These are phyloP conservation scores for Cercophora sp. DNA, from an alignment of 495 filamentous ascomycete species.

Conservation along the genomic window DNA sequence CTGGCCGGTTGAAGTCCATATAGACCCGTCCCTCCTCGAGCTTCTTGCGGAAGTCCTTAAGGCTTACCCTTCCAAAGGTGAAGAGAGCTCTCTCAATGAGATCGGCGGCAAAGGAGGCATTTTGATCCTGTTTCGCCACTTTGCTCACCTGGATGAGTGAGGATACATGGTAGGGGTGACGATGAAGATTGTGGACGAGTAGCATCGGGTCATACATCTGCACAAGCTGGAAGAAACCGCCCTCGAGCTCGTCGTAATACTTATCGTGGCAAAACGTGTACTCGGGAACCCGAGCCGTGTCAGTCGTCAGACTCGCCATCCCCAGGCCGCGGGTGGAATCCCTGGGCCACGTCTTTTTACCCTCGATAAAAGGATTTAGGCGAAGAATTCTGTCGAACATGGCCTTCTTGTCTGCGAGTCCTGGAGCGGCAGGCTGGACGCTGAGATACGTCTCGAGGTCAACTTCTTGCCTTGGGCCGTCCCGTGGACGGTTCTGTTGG, in stretches of 20 bases:
- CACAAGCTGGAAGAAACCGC: conserved; percentile 72
- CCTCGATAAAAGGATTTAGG: conserved; percentile 80
- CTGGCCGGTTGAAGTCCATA: conserved; percentile 70
- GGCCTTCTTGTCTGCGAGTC: conserved; percentile 2
- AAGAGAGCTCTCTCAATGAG: conserved; percentile 89
- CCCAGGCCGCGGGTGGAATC: conserved; percentile 74
- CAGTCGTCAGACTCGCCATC: conserved; percentile 65
- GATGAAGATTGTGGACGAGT: conserved; percentile 41
- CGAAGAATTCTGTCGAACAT: conserved; percentile 65
- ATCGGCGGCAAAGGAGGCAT: conserved; percentile 79
- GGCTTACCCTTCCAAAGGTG: conserved; percentile 80
- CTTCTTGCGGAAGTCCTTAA: conserved; percentile 70
- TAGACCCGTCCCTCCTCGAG: conserved; percentile 75
- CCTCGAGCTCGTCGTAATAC: conserved; percentile 74
- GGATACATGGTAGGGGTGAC: conserved; percentile 78
- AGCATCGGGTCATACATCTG: conserved; percentile 75
- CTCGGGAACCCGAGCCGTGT: conserved; percentile 49
- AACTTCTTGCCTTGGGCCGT: conserved; percentile 52
- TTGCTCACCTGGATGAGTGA: conserved; percentile 90
- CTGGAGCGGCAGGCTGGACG: conserved; percentile 50
- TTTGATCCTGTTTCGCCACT: conserved; percentile 83
- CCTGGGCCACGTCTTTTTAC: conserved; percentile 87
- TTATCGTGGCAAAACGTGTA: conserved; percentile 73
- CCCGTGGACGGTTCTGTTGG: conserved; percentile 37
- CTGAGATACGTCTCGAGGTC: conserved; percentile 70